Evolutionary conservation across 2,329 filamentous ascomycete genomes (phyloP).

Genomic region (Trichophyton rubrum): DNA sequence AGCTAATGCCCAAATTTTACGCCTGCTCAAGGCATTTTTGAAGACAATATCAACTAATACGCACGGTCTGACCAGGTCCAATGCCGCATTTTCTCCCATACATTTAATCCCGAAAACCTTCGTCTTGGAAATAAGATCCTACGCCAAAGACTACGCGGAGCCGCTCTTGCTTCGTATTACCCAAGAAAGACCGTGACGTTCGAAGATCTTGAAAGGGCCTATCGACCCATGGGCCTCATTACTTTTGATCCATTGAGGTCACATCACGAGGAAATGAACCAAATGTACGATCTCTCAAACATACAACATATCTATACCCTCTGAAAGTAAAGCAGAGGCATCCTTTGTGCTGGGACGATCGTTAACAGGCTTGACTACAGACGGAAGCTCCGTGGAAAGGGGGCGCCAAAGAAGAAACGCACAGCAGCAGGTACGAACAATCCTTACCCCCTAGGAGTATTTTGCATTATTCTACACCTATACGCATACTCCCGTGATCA

Average conservation of each 20-base stretch:
- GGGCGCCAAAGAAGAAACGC: slow-evolving; percentile 73
- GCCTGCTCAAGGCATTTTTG: not conserved
- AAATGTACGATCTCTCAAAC: slow-evolving; percentile 39
- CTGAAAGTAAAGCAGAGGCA: not conserved
- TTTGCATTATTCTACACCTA: not conserved
- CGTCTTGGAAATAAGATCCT: slow-evolving; percentile 87
- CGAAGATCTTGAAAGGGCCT: slow-evolving; percentile 58
- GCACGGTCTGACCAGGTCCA: slow-evolving; percentile 47
- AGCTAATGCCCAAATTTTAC: not conserved
- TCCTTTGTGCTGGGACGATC: not conserved
- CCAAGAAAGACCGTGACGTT: slow-evolving; percentile 61
- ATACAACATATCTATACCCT: not conserved
- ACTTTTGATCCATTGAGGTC: slow-evolving; percentile 75
- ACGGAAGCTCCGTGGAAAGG: slow-evolving; percentile 65
- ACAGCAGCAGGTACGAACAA: slow-evolving; percentile 27
- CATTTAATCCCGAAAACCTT: slow-evolving; percentile 71
- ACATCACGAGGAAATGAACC: slow-evolving; percentile 55
- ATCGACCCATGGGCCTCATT: slow-evolving; percentile 50
- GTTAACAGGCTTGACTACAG: slow-evolving; percentile 28
- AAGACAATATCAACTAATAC: not conserved
- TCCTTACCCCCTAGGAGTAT: not conserved
- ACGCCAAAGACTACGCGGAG: slow-evolving; percentile 76
- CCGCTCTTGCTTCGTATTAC: slow-evolving; percentile 75
- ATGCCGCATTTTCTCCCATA: slow-evolving; percentile 83
- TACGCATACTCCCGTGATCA: not conserved